Percentiles rank a stretch among this genome's conserved stretches.
Conservation (phyloP, 805 yeast species). For the Metschnikowia baotianmanensis region DNA sequence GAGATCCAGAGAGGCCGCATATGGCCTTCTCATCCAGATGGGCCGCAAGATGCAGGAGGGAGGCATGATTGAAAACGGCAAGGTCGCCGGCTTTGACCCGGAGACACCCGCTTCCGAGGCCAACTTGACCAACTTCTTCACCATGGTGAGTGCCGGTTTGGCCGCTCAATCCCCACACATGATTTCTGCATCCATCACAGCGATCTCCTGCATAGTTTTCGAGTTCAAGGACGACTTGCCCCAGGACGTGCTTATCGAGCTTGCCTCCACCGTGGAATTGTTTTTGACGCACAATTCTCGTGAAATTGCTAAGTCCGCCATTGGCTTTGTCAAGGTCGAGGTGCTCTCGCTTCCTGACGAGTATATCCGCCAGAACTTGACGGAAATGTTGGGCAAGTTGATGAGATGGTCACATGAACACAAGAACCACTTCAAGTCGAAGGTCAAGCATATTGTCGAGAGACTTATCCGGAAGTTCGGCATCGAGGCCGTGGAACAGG, state of each 20-base stretch:
- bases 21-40: slow-evolving; percentile 71
- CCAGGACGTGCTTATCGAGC: slow-evolving; percentile 60
- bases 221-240: slow-evolving; percentile 75
- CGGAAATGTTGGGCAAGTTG: slow-evolving; percentile 64
- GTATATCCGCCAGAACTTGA: slow-evolving; percentile 62
- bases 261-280: slow-evolving; percentile 82
- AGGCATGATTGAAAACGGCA: slow-evolving; percentile 62
- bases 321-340: slow-evolving; percentile 92
- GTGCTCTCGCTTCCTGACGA: slow-evolving; percentile 80
- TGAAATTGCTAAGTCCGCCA: slow-evolving; percentile 91
- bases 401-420: slow-evolving; percentile 95
- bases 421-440: slow-evolving; percentile 89
- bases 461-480: slow-evolving; percentile 89
- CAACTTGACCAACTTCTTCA: slow-evolving; percentile 75
- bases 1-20: slow-evolving; percentile 81
- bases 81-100: slow-evolving; percentile 64
- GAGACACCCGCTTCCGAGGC: slow-evolving; percentile 66
- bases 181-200: slow-evolving; percentile 92
- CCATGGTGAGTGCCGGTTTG: slow-evolving; percentile 93
- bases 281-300: slow-evolving; percentile 87
- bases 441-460: slow-evolving; percentile 90
- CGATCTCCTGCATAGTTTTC: slow-evolving; percentile 79
- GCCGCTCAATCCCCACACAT: slow-evolving; percentile 93
- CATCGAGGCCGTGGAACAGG: slow-evolving; percentile 72
- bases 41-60: slow-evolving; percentile 73